A percentile compares a stretch with the other conserved stretches of the same genome.
Evolutionary conservation across 2,329 filamentous ascomycete species (phyloP).

Genomic region (Botryotinia globosa): DNA sequence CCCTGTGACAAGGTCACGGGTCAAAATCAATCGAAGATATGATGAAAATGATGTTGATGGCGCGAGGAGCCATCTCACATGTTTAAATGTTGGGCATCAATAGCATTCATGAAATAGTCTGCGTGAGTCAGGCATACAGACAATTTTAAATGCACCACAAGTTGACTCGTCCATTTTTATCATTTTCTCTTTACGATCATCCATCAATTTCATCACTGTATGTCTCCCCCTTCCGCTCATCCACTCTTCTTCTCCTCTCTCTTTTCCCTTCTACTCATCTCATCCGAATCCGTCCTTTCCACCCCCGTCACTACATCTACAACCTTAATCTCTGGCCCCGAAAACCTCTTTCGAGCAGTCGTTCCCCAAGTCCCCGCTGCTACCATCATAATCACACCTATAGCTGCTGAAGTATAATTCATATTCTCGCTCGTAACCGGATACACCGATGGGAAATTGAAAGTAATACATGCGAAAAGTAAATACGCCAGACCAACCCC

Average conservation of each 20-base stretch:
- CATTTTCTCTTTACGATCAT: not conserved
- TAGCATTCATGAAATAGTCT: not conserved
- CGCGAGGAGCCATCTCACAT: not conserved
- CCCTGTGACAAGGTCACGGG: not conserved
- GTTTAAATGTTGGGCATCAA: not conserved
- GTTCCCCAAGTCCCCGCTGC: constrained; percentile 51
- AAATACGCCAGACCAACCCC: constrained; percentile 50
- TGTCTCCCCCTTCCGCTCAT: not conserved
- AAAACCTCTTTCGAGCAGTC: constrained; percentile 50
- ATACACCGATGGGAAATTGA: constrained; percentile 52
- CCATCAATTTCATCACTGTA: not conserved
- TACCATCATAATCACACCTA: constrained; percentile 53
- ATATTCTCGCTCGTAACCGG: constrained; percentile 55
- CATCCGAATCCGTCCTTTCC: constrained; percentile 23
- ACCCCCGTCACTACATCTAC: constrained; percentile 22
- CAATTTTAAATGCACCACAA: not conserved
- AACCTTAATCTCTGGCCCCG: constrained; percentile 43
- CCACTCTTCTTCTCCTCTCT: constrained; percentile 10
- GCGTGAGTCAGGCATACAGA: not conserved
- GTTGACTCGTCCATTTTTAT: not conserved
- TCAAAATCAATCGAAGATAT: not conserved
- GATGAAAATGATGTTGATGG: not conserved
- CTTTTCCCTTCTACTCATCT: constrained; percentile 14
- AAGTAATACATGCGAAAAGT: constrained; percentile 53
- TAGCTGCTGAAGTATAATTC: constrained; percentile 57